Evolutionary conservation across 768 basidiomycete genomes (phyloP), one percentile per base, ranked within the genome.

Genomic region (Leucogyrophana mollusca): DNA sequence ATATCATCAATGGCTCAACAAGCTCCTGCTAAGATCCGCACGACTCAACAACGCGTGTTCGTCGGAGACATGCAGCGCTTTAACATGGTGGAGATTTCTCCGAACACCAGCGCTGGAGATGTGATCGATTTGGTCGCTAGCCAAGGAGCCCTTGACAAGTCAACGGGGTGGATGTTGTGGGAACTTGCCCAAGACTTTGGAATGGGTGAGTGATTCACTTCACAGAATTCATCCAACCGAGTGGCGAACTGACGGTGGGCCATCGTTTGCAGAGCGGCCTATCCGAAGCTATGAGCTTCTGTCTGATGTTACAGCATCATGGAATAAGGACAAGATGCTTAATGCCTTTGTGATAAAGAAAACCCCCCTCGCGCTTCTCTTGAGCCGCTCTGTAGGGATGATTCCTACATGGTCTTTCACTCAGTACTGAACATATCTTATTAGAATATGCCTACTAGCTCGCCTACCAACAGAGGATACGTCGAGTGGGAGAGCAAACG

Each of bases 141-240:
- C 14, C 80, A 86, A 58, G 89, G 87, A 9, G 77, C 80, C 45
- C 64, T 95, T 35, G 77, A 77, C 34, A 77, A 78, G 37, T 71
- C 65, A n/a, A 82, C 76, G 4, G 83, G 80, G 5, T 96, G 91
- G 90, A 92, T 94, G 77, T 62, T 98, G 22, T 94, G 80, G 62
- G 95, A 98, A 68, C 66, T 94, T 22, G 89, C 89, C 25, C 87
- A 90, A 52, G 90, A 94, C 58, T 87, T 94, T 59, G 94, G 93
- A 48, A 87, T 94, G 83, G 94, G 94, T 94, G 60, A 46, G 80
- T 65, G n/a, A n/a, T n/a, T n/a, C n/a, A n/a, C n/a, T n/a, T n/a
- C n/a, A n/a, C n/a, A n/a, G n/a, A n/a, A n/a, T n/a, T n/a, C 13
- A 8, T n/a, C 11, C 32, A 33, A 33, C 32, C 9, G n/a, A 9